These are phyloP conservation scores for Cerioporus squamosus DNA, from an alignment of 1,284 basidiomycete genomes.

Conservation along the genomic window DNA sequence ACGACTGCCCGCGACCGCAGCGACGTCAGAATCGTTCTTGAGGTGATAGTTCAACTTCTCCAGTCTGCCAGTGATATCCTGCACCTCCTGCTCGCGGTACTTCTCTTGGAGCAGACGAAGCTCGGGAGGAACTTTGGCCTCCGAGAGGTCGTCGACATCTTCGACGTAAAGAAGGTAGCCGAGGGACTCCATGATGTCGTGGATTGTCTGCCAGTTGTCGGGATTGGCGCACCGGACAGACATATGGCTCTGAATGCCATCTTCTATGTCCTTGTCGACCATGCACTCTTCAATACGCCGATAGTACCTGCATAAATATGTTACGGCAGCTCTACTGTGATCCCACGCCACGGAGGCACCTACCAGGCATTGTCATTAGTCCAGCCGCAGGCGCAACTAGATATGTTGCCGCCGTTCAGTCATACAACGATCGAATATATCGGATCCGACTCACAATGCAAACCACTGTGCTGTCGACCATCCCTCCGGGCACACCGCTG, in stretches of 20 bases:
- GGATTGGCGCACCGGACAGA: background rate
- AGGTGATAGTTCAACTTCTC: constrained; percentile 8
- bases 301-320: constrained; percentile 8
- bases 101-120: constrained; percentile 17
- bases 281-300: constrained; percentile 4
- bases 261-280: background rate
- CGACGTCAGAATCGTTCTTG: constrained; percentile 6
- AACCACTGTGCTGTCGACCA: constrained; percentile 21
- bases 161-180: constrained; percentile 15
- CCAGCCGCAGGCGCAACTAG: constrained; percentile 21
- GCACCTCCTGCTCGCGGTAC: constrained; percentile 1
- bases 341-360: background rate
- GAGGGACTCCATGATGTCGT: constrained; percentile 5
- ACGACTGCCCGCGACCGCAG: constrained; percentile 1
- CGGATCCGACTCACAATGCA: constrained; percentile 15
- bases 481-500: background rate
- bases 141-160: constrained; percentile 12
- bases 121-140: background rate
- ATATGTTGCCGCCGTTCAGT: too few relatives aligned
- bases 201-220: background rate
- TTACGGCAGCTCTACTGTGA: background rate
- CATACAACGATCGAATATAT: too few relatives aligned
- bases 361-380: constrained; percentile 21
- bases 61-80: constrained; percentile 2
- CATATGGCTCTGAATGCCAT: background rate